These are phyloP conservation scores for Penicillium sp. DNA, from an alignment of 2,329 filamentous ascomycete genomes.

Conservation along the genomic window DNA sequence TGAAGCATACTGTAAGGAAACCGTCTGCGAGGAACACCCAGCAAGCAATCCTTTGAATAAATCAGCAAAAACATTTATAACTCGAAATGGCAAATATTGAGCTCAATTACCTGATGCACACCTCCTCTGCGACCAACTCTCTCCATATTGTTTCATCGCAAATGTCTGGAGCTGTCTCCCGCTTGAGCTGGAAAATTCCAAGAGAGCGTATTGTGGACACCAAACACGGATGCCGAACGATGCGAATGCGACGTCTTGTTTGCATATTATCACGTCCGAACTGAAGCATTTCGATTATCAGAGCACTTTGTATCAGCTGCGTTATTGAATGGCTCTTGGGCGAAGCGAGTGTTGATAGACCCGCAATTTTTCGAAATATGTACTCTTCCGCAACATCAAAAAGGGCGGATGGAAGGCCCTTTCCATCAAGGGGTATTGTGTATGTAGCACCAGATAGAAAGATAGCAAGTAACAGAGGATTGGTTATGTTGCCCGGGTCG, in stretches of 20 bases:
- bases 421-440: constrained; percentile 20
- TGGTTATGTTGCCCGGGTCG: constrained; percentile 29
- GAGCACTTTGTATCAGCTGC: constrained; percentile 30
- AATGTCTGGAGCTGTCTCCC: constrained; percentile 10
- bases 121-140: constrained; percentile 27
- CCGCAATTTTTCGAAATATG: constrained; percentile 30
- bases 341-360: constrained; percentile 16
- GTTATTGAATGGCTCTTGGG: constrained; percentile 19
- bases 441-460: constrained; percentile 32
- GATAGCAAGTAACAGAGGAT: constrained; percentile 28
- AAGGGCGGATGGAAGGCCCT: constrained; percentile 20
- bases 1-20: constrained; percentile 36
- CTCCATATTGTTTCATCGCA: constrained; percentile 27
- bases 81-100: background rate
- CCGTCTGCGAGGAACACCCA: constrained; percentile 37
- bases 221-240: constrained; percentile 33
- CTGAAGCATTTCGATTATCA: constrained; percentile 37
- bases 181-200: constrained; percentile 29
- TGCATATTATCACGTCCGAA: constrained; percentile 31
- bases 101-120: constrained; percentile 26
- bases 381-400: constrained; percentile 34
- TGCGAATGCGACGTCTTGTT: constrained; percentile 34
- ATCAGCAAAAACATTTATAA: background rate
- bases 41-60: constrained; percentile 22
- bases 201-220: constrained; percentile 33